These are phyloP conservation scores for Ganoderma meredithae DNA, from an alignment of 1,284 basidiomycete genomes.

Conservation along the genomic window DNA sequence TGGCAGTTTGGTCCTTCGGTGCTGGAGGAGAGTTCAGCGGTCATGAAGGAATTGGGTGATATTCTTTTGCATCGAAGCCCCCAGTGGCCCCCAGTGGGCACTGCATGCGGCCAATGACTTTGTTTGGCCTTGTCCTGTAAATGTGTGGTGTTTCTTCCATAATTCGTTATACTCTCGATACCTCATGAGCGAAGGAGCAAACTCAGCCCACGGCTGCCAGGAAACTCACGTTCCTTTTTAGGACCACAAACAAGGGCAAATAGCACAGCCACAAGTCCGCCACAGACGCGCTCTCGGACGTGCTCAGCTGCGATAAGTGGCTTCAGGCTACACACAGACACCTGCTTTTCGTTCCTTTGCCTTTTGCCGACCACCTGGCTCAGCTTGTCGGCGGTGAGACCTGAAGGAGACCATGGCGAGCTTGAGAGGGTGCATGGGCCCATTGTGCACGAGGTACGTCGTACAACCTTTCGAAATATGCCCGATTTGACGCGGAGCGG, in stretches of 20 bases:
- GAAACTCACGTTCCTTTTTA: not conserved
- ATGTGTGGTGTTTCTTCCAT: too few species aligned
- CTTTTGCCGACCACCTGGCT: not conserved
- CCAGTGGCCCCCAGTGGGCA: too few species aligned
- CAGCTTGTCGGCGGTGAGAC: not conserved
- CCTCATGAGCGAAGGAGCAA: not conserved
- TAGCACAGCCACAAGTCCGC: not conserved
- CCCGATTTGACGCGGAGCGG: too few species aligned
- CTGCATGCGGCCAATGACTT: too few species aligned
- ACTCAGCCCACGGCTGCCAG: not conserved
- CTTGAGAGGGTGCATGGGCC: not conserved
- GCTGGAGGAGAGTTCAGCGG: constrained; percentile 10
- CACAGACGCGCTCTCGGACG: too few species aligned
- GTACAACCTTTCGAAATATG: not conserved
- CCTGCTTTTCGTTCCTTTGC: not conserved
- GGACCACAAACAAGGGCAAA: not conserved
- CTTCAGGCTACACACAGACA: not conserved
- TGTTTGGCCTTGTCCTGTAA: too few species aligned
- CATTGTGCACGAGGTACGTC: not conserved
- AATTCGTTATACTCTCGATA: too few species aligned
- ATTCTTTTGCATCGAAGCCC: not conserved
- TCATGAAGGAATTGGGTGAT: not conserved
- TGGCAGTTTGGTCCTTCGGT: constrained; percentile 16
- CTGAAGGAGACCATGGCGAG: not conserved
- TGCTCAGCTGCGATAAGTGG: too few species aligned